Base-by-base conservation (phyloP, 805 yeast genomes). In the Candida easanensis region DNA sequence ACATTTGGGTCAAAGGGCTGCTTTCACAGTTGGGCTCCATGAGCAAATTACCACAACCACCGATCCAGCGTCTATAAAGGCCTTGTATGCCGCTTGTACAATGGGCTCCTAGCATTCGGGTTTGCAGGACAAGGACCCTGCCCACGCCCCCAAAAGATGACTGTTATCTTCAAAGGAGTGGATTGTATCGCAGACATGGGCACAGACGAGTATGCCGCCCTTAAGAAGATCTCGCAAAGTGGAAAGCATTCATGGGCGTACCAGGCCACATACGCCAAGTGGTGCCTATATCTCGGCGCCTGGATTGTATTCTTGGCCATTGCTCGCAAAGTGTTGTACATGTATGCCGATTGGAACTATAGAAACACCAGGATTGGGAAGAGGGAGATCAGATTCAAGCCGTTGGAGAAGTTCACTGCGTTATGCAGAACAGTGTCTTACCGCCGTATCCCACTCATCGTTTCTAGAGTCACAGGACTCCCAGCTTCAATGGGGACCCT, bases 401-500 rank as follows among this genome's bases (percentile, higher is more conserved):
- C 44, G 2, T 16, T 43, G 4, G 41, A 61, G 20, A 63, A 56
- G 38, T 6, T 54, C 6, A 45, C 53, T 1, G 68, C 71, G 1
- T n/a, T 57, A 1, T 49, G 59, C 17, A 55, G 74, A 48, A 54
- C 41, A 15, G 18, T 68, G 4, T 47, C 61, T 0, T 69, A 69
- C 36, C 61, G 63, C 43, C 61, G 59, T 38, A 31, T 66, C 5
- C 68, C 71, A 2, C 42, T 54, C 15, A 39, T 49, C 1, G 14
- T 65, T 6, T 64, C 69, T 52, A 44, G 64, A 50, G 40, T 65
- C 54, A 45, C 65, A 47, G 62, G 81, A 56, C 17, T 68, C 46
- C 62, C 68, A 49, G 38, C 63, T 46, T 57, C 77, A 38, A 42
- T 67, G 52, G 69, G 68, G 39, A 51, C 69, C 43, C 26, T 66